Evolutionary conservation across 371 early-diverging fungal genomes (phyloP).

Genomic region (Mortierella sp.): DNA sequence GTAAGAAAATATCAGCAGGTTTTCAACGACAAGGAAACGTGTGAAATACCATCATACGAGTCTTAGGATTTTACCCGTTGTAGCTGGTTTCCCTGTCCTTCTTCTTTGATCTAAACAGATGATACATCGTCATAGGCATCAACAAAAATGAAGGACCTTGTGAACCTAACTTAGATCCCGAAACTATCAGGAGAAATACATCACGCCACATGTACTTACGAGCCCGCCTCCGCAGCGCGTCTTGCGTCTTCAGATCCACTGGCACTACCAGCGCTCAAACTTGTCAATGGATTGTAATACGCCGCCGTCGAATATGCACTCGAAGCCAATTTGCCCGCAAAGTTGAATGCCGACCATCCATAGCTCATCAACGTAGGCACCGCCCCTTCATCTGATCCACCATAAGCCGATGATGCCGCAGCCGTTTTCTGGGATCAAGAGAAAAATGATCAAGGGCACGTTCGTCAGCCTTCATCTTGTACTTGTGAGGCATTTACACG

Average conservation of each 20-base stretch:
- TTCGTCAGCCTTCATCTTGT: too few species aligned
- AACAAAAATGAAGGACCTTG: not conserved
- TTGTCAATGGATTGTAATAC: conserved; percentile 40
- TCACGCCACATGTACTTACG: conserved; percentile 9
- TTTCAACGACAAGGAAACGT: not conserved
- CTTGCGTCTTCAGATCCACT: not conserved
- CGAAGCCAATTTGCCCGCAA: conserved; percentile 46
- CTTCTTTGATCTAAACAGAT: conserved; percentile 23
- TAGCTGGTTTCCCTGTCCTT: conserved; percentile 42
- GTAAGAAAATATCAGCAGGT: not conserved
- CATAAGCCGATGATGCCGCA: conserved; percentile 36
- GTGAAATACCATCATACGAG: not conserved
- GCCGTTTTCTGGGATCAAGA: conserved; percentile 21
- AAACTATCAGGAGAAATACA: not conserved
- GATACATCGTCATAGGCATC: not conserved
- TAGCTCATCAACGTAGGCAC: conserved; percentile 25
- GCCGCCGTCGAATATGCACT: conserved; percentile 37
- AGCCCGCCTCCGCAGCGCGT: conserved; percentile 1
- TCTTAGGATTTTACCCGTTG: conserved; percentile 24
- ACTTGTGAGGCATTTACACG: too few species aligned
- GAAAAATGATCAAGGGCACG: not conserved
- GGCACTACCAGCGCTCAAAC: not conserved
- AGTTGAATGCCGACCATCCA: conserved; percentile 45
- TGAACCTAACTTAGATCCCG: not conserved
- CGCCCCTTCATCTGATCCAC: conserved; percentile 22